phyloP scores from a whole-genome alignment of 2,329 filamentous ascomycete genomes.

The Rutstroemia sydowiana region DNA sequence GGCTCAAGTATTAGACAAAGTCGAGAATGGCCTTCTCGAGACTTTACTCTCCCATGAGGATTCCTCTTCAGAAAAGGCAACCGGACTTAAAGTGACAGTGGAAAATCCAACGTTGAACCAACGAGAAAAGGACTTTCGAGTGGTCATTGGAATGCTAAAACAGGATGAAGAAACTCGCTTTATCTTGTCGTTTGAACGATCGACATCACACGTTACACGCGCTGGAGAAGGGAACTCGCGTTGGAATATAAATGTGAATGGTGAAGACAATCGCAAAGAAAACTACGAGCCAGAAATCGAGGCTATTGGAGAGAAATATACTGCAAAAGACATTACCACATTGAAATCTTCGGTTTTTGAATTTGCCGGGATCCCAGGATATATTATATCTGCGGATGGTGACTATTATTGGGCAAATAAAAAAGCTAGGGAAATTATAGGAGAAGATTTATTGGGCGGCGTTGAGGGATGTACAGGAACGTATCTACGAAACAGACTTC shows the following conservation, averaged over 20 bases:
- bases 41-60: not conserved
- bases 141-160: constrained; percentile 11
- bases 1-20: constrained; percentile 12
- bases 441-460: constrained; percentile 17
- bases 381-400: constrained; percentile 18
- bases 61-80: not conserved
- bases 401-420: constrained; percentile 18
- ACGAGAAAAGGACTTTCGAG: constrained; percentile 9
- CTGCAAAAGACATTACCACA: constrained; percentile 6
- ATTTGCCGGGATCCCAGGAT: constrained; percentile 12
- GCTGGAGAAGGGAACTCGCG: not conserved
- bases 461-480: constrained; percentile 12
- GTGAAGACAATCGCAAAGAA: not conserved
- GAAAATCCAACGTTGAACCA: not conserved
- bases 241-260: too few relatives aligned
- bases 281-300: not conserved
- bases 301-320: not conserved
- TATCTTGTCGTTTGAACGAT: constrained; percentile 15
- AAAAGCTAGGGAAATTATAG: constrained; percentile 13
- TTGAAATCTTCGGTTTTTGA: constrained; percentile 20
- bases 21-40: constrained; percentile 1
- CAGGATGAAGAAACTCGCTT: constrained; percentile 11
- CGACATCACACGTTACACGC: not conserved
- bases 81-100: constrained; percentile 11
- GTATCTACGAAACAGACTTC: constrained; percentile 5